Base-by-base conservation (phyloP, 306 rosid genomes). In the Ochetophila trinervis region DNA sequence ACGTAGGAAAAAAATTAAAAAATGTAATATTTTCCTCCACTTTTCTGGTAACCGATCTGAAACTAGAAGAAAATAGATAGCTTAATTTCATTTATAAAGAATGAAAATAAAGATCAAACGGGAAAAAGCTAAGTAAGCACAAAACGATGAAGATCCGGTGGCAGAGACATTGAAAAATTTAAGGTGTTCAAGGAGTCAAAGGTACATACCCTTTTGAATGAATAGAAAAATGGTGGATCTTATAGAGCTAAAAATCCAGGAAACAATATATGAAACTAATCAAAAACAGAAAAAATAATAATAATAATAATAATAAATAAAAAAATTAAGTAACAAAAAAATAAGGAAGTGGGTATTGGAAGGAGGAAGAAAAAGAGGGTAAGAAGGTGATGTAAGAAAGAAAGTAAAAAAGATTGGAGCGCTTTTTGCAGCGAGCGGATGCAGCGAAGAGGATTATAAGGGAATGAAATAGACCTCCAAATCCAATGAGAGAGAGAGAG, bases 141-240 rank as follows among this genome's bases (percentile, higher is more conserved):
- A 68, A 18, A 55, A 48, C 12, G 48, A 45, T 20, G 32, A 62
- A 65, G 76, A 72, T 72, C 75, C 58, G 72, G 64, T 5, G 16
- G 50, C 57, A 54, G 61, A 32, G 53, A 50, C 20, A 32, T 45
- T n/a, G 24, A 77, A 74, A 27, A 27, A 27, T 27, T 59, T 18
- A 8, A 67, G 62, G 16, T 42, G 13, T 13, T 8, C 34, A 8
- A 6, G 53, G 14, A 53, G 63, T 69, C 32, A 79, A 67, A 67
- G 67, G 59, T 4, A 16, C 74, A 34, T 62, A 82, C 90, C 86
- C 76, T 78, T 65, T 4, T 11, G 52, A 67, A 66, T 53, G 59
- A 68, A 75, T 62, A 66, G 69, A 57, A 47, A 68, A 78, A 58
- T 73, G 82, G 72, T 44, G 79, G 88, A 86, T 83, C 85, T 80